A percentile compares a stretch with the other conserved stretches of the same genome.
phyloP scores from a whole-genome alignment of 371 early-diverging fungal species.

The Sporodiniella umbellata region DNA sequence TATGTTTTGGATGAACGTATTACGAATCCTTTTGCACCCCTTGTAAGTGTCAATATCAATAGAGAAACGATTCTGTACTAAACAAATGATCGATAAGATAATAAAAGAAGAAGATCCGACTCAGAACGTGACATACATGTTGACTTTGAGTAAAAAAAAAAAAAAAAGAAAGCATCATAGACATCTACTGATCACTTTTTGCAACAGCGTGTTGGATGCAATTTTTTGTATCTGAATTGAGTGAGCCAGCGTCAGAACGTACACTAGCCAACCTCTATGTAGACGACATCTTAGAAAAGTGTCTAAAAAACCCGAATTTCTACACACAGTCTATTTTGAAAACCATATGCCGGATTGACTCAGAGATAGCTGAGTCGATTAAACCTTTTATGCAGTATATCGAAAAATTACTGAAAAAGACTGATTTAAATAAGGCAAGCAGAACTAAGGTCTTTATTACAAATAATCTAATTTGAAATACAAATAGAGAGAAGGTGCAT shows the following conservation, averaged over 20 bases:
- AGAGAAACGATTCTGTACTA: not conserved
- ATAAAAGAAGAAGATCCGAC: slow-evolving; percentile 10
- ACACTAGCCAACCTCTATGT: slow-evolving; percentile 20
- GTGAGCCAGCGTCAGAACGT: not conserved
- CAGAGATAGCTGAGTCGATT: slow-evolving; percentile 13
- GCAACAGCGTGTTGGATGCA: slow-evolving; percentile 39
- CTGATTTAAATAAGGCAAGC: slow-evolving; percentile 13
- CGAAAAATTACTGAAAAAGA: slow-evolving; percentile 26
- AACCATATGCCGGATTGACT: slow-evolving; percentile 12
- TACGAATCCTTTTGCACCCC: slow-evolving; percentile 20
- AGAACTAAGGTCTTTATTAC: not conserved
- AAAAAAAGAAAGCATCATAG: not conserved
- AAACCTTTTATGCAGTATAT: slow-evolving; percentile 35
- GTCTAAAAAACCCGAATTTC: slow-evolving; percentile 31
- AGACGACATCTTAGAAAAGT: slow-evolving; percentile 36
- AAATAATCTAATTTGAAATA: not conserved
- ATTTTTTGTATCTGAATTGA: slow-evolving; percentile 24
- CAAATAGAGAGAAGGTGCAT: slow-evolving; percentile 1
- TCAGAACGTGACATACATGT: slow-evolving; percentile 31
- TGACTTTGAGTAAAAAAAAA: slow-evolving; percentile 31
- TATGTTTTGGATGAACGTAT: slow-evolving; percentile 17
- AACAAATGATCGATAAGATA: too few species aligned
- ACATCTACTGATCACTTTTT: not conserved
- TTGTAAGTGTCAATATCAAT: slow-evolving; percentile 17
- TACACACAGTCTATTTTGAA: slow-evolving; percentile 37